Conservation (phyloP, 495 filamentous ascomycete species). For the Chaetomium fimeti region DNA sequence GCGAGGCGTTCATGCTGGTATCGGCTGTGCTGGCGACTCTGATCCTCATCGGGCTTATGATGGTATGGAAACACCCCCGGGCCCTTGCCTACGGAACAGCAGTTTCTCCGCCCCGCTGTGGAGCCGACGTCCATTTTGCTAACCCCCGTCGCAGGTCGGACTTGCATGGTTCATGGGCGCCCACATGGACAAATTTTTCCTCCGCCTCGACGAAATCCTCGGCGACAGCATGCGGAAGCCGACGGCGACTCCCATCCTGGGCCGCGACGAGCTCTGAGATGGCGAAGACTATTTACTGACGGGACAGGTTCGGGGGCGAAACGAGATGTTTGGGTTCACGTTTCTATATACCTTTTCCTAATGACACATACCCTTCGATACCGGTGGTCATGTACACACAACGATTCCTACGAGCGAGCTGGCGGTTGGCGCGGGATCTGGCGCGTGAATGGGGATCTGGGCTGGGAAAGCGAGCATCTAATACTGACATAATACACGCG, state of each 20-base stretch:
- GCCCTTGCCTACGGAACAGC: constrained; percentile 2
- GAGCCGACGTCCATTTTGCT: not conserved
- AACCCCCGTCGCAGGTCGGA: constrained; percentile 52
- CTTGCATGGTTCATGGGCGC: constrained; percentile 67
- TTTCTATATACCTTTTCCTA: constrained; percentile 19
- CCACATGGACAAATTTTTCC: constrained; percentile 51
- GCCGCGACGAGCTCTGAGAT: constrained; percentile 47
- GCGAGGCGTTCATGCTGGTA: constrained; percentile 41
- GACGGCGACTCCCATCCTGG: constrained; percentile 22
- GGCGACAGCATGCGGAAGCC: constrained; percentile 22
- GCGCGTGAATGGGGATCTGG: not conserved
- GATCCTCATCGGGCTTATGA: constrained; percentile 42
- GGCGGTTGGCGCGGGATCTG: constrained; percentile 6
- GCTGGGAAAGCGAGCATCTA: constrained; percentile 7
- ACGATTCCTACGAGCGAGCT: constrained; percentile 17
- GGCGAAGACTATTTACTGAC: not conserved
- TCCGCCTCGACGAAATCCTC: constrained; percentile 34
- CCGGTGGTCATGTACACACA: constrained; percentile 14
- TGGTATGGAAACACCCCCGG: constrained; percentile 40
- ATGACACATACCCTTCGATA: constrained; percentile 19
- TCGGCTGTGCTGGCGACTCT: constrained; percentile 36
- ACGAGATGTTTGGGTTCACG: constrained; percentile 13
- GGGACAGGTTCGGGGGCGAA: constrained; percentile 3
- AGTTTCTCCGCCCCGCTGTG: constrained; percentile 17
- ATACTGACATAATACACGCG: constrained; percentile 18